These are phyloP conservation scores for Pontederia paniculata DNA, from an alignment of 176 grass and related monocot species.

Conservation along the genomic window DNA sequence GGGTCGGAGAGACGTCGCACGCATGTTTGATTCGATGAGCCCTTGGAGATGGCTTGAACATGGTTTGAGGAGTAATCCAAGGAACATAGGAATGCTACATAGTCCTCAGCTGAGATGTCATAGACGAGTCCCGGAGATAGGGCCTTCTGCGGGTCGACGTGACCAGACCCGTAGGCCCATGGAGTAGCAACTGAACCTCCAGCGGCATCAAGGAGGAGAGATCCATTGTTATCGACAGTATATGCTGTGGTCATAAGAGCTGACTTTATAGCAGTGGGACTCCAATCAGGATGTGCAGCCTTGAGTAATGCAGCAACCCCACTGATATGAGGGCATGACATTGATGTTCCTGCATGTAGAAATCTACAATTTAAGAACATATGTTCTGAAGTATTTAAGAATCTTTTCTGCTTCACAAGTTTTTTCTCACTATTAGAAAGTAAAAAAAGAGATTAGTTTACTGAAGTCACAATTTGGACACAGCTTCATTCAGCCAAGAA, in stretches of 20 bases:
- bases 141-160: slow-evolving; percentile 61
- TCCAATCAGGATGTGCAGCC: slow-evolving; percentile 81
- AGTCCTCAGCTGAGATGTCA: slow-evolving; percentile 50
- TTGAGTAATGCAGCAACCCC: slow-evolving; percentile 65
- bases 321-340: slow-evolving; percentile 93
- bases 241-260: slow-evolving; percentile 94
- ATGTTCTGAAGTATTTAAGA: too few relatives aligned
- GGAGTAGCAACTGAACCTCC: slow-evolving; percentile 43
- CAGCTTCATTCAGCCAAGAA: too few relatives aligned
- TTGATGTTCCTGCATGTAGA: slow-evolving; percentile 59
- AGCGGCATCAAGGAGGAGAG: slow-evolving; percentile 45
- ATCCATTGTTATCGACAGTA: slow-evolving; percentile 52
- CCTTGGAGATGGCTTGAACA: slow-evolving; percentile 46
- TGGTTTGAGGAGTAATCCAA: slow-evolving; percentile 38
- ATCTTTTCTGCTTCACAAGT: too few relatives aligned
- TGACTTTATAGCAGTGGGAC: slow-evolving; percentile 75
- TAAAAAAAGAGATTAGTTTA: too few relatives aligned
- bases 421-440: too few relatives aligned
- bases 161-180: slow-evolving; percentile 62
- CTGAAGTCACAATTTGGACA: too few relatives aligned
- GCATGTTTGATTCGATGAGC: slow-evolving; percentile 45
- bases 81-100: slow-evolving; percentile 75
- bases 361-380: too few relatives aligned
- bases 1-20: slow-evolving; percentile 49
- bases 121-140: slow-evolving; percentile 85